Percentiles rank a stretch among this genome's conserved stretches.
Conservation (phyloP, 1,139 yeast genomes). For the Diutina siamensis region DNA sequence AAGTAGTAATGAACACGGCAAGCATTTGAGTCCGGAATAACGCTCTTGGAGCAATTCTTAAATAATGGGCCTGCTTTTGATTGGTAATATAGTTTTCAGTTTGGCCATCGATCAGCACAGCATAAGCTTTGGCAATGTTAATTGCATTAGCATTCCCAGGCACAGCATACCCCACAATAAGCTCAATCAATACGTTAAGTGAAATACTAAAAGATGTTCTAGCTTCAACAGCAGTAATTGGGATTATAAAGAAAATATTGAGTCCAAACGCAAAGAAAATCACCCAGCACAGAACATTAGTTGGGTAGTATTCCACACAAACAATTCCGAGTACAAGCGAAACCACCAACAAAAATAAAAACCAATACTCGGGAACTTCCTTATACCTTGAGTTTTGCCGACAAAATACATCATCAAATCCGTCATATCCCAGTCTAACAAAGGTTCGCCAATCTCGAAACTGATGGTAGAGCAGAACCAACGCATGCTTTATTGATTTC, state of each 20-base stretch:
- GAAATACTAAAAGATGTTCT: slow-evolving; percentile 43
- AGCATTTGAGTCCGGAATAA: slow-evolving; percentile 47
- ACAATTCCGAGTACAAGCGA: slow-evolving; percentile 21
- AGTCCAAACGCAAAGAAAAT: slow-evolving; percentile 45
- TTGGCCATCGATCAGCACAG: slow-evolving; percentile 48
- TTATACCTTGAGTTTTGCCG: slow-evolving; percentile 14
- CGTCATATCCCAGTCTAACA: slow-evolving; percentile 13
- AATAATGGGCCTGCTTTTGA: slow-evolving; percentile 51
- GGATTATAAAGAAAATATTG: slow-evolving; percentile 44
- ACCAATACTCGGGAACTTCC: slow-evolving; percentile 17
- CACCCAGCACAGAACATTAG: slow-evolving; percentile 46
- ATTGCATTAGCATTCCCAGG: slow-evolving; percentile 55
- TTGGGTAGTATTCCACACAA: slow-evolving; percentile 34
- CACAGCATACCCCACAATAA: slow-evolving; percentile 49
- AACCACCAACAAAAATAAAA: slow-evolving; percentile 13
- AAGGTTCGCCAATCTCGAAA: not conserved
- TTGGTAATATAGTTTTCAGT: slow-evolving; percentile 46
- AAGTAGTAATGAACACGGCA: slow-evolving; percentile 28
- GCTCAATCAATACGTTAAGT: slow-evolving; percentile 46
- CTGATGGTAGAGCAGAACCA: slow-evolving; percentile 8
- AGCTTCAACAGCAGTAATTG: slow-evolving; percentile 34
- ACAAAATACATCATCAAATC: slow-evolving; percentile 17
- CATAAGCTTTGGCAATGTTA: slow-evolving; percentile 46
- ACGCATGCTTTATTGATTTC: slow-evolving; percentile 8
- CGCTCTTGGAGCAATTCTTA: slow-evolving; percentile 49